Base-by-base conservation (phyloP, 2,329 filamentous ascomycete genomes). In the Claviceps fusiformis region DNA sequence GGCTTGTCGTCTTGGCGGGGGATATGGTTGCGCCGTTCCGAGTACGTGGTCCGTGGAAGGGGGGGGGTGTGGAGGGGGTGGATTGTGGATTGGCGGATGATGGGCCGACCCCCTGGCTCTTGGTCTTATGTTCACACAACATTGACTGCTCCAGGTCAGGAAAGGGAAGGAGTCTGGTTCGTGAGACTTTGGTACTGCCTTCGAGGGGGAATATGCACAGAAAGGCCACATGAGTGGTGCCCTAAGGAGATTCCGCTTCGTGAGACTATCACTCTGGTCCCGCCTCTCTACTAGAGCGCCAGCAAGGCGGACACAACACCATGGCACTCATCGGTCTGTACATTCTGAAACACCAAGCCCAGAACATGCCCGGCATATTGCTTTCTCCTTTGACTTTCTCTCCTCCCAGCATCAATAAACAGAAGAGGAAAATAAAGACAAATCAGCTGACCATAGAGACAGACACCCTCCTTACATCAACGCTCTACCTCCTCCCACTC, bases 401-500 rank as follows among this genome's bases (percentile, higher is more conserved):
- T 6, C 17, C 17, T 17, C n/a, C 8, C 45, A 13, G 24, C 24
- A 2, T 24, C 24, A 46, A 15, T 13, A 3, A 29, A 17, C 11
- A 3, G 7, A 33, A 48, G 7, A 33, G 9, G 10, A 33, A 48
- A 3, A 1, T 8, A 19, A 19, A 33, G 13, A 43, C 44, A 15
- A 50, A 1, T 11, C 13, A 41, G 37, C 37, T 41, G 13, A 41
- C 13, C 13, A 17, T 15, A 19, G 13, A 19, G 39, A 35, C 11
- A 68, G 66, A 69, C 52, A 15, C 59, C 17, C 39, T 60, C 44
- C 56, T 66, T 49, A 58, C 60, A 35, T 54, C 59, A 29, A 59
- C 70, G 48, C 64, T 72, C 57, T 64, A 83, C 59, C 70, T 83
- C 52, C 74, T 90, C 56, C 86, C 87, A 1, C 68, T 75, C 2